Percentiles rank a stretch among this genome's conserved stretches.
These are phyloP conservation scores for Candida boidinii DNA, from an alignment of 805 yeast genomes.

Conservation along the genomic window DNA sequence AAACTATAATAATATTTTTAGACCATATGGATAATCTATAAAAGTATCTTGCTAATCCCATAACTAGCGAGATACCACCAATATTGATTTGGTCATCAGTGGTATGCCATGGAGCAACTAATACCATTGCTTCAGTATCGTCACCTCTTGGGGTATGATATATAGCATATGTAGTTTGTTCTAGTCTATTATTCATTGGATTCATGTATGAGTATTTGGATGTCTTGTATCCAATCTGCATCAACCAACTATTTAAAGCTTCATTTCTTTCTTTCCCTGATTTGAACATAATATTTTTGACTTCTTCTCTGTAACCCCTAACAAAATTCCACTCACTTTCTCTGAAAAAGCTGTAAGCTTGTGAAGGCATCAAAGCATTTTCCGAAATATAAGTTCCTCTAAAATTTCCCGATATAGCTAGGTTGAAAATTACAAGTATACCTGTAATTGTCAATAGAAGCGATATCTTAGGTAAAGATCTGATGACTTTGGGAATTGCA, in stretches of 20 bases:
- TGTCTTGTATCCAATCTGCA: constrained; percentile 66
- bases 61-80: constrained; percentile 70
- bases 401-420: constrained; percentile 78
- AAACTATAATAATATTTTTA: constrained; percentile 80
- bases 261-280: constrained; percentile 28
- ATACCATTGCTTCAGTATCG: constrained; percentile 89
- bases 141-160: constrained; percentile 93
- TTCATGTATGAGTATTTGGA: constrained; percentile 25
- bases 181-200: constrained; percentile 11
- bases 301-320: constrained; percentile 71
- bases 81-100: constrained; percentile 56
- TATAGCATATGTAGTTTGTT: constrained; percentile 53
- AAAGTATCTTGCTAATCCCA: constrained; percentile 74
- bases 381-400: constrained; percentile 85
- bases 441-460: constrained; percentile 36
- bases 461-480: constrained; percentile 34
- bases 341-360: constrained; percentile 83
- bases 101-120: constrained; percentile 83
- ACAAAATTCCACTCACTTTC: constrained; percentile 92
- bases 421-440: constrained; percentile 45
- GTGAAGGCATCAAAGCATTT: constrained; percentile 95
- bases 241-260: constrained; percentile 49
- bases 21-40: constrained; percentile 90
- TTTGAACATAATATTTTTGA: constrained; percentile 28
- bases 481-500: constrained; percentile 35